Conservation (phyloP, 1,284 basidiomycete genomes). For the Inonotus obliquus region DNA sequence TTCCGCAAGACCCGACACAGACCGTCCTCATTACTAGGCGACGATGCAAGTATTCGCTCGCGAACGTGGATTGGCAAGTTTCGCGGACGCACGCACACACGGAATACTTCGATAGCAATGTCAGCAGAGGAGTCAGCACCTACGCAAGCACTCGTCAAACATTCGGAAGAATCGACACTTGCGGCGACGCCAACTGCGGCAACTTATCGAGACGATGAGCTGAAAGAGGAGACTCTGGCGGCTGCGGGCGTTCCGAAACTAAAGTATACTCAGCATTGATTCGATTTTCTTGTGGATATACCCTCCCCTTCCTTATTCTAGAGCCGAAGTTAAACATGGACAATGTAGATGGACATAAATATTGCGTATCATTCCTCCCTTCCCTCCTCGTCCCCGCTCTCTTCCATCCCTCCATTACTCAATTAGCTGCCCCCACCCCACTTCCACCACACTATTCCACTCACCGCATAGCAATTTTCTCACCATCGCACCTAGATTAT, state of each 20-base stretch:
- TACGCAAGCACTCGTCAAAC: not conserved
- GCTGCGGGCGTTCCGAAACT: not conserved
- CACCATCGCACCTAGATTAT: not conserved
- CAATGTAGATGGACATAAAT: not conserved
- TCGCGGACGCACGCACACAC: not conserved
- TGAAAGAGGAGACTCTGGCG: not conserved
- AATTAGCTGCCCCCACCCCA: not conserved
- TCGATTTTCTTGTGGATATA: not conserved
- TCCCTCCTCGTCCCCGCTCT: not conserved
- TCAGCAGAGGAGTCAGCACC: not conserved
- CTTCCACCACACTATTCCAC: not conserved
- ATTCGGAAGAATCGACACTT: not conserved
- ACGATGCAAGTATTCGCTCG: constrained; percentile 11
- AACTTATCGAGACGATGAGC: not conserved
- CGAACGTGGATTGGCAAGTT: constrained; percentile 8
- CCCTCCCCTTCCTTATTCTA: not conserved
- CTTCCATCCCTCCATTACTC: not conserved
- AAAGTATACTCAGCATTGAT: not conserved
- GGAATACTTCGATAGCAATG: not conserved
- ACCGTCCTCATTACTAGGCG: constrained; percentile 1
- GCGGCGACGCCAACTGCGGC: not conserved
- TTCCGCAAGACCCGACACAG: constrained; percentile 24
- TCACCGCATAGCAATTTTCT: not conserved
- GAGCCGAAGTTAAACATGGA: not conserved
- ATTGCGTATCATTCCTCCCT: not conserved